Evolutionary conservation across 495 filamentous ascomycete species (phyloP).

Genomic region (Aspergillus heteromorphus): DNA sequence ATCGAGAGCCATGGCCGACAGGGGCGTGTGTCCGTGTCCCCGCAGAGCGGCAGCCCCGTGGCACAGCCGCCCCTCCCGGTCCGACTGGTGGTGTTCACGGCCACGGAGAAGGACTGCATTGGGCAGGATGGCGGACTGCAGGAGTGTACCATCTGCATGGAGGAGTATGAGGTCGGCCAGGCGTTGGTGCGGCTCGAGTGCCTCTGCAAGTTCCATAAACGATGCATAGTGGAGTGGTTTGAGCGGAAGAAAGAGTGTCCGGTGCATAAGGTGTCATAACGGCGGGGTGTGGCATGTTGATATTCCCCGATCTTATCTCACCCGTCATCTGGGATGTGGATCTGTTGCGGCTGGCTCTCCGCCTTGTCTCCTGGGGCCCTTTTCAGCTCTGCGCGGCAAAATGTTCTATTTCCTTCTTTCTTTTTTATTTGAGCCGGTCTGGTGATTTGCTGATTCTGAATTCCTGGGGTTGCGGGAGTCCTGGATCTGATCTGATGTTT

Average conservation of each 20-base stretch:
- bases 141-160: conserved; percentile 94
- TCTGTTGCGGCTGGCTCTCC: not conserved
- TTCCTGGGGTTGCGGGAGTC: not conserved
- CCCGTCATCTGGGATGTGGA: too few relatives aligned
- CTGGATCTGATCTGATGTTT: not conserved
- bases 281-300: too few relatives aligned
- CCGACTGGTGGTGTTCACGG: conserved; percentile 65
- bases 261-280: conserved; percentile 43
- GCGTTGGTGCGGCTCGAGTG: conserved; percentile 83
- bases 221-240: conserved; percentile 58
- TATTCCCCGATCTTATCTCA: too few relatives aligned
- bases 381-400: not conserved
- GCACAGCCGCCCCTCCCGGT: conserved; percentile 19
- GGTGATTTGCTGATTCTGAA: not conserved
- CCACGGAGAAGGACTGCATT: conserved; percentile 89
- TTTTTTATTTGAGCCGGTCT: not conserved
- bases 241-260: conserved; percentile 50
- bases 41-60: conserved; percentile 16
- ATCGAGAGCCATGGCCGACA: conserved; percentile 46
- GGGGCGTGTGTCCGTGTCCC: conserved; percentile 17
- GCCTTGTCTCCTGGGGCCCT: not conserved
- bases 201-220: conserved; percentile 83
- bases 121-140: conserved; percentile 52
- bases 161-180: conserved; percentile 85
- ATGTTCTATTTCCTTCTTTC: not conserved